A percentile compares a stretch with the other conserved stretches of the same genome.
Evolutionary conservation across 345 rosid species (phyloP).

Genomic region (Linum trigynum): DNA sequence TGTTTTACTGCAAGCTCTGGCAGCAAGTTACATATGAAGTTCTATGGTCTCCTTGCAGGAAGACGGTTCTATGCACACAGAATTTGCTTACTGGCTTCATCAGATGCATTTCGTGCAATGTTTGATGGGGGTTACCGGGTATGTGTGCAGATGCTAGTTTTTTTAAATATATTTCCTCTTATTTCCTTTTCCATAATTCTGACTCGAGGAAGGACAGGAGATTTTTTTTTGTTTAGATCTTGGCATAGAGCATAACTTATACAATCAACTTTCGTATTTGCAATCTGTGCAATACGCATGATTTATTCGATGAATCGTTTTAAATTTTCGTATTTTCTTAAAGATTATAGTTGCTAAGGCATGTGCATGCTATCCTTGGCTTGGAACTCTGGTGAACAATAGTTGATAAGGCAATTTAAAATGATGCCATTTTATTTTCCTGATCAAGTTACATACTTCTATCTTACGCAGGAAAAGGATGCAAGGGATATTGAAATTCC

Average conservation of each 20-base stretch:
- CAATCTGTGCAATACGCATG: too few species aligned
- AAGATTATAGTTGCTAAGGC: not conserved
- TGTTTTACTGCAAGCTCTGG: not conserved
- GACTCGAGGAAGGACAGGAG: not conserved
- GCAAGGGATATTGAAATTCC: conserved; percentile 98
- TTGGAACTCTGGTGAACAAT: not conserved
- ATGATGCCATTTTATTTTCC: not conserved
- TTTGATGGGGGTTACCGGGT: conserved; percentile 99
- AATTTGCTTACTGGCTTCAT: conserved; percentile 96
- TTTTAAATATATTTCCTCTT: not conserved
- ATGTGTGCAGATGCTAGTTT: conserved; percentile 23
- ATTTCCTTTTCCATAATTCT: not conserved
- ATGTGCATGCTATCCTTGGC: not conserved
- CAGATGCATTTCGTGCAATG: conserved; percentile 99
- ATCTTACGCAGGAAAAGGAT: conserved; percentile 64
- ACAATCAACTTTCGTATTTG: too few species aligned
- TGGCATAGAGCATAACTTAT: too few species aligned
- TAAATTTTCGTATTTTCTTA: too few species aligned
- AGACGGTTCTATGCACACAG: conserved; percentile 89
- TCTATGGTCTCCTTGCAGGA: conserved; percentile 39
- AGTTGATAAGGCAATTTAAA: too few species aligned
- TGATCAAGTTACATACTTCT: too few species aligned
- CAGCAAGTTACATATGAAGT: conserved; percentile 1
- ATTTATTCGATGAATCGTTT: too few species aligned
- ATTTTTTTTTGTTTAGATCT: too few species aligned